Base-by-base conservation (phyloP, 305 asterid genomes). In the Petunia hybrid region DNA sequence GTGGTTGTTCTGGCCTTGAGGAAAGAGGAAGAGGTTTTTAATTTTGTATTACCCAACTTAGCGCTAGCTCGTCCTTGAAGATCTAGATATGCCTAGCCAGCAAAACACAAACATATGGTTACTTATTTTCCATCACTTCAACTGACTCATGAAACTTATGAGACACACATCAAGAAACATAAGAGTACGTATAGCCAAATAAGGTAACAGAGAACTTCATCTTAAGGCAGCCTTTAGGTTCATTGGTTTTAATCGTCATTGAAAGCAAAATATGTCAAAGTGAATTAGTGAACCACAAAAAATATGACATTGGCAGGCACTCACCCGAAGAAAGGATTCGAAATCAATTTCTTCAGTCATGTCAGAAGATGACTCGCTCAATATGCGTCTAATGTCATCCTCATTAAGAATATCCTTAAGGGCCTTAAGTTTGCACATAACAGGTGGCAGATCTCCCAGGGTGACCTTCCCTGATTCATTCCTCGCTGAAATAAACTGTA, bases 251-350 rank as follows among this genome's bases (percentile, higher is more conserved):
- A 74, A 14, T 36, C 64, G 12, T 73, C 63, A 3, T 16, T 35
- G 63, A 75, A 55, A 53, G 9, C 39, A n/a, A 36, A 75, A 75
- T n/a, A 38, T 75, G 79, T 53, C 9, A 14, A 6, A 74, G 79
- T 38, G 38, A 53, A 74, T 74, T 53, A 74, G 48, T 35, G 46
- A 74, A 13, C 46, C 35, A 2, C 45, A 5, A 74, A 53, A 63
- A 36, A 51, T 13, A 38, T 73, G 46, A 51, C 46, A 51, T 36
- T 36, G 38, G 3, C 8, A 53, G 22, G 39, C 13, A 83, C 87
- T 65, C 82, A 94, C 98, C 88, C 89, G 82, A 66, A 95, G 98
- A 86, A 95, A 95, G 82, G 93, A 82, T 84, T 94, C 99, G 43
- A 95, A 92, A 85, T 93, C 97, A 79, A 94, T 85, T 82, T 91